A percentile compares a stretch with the other conserved stretches of the same genome.
Evolutionary conservation across 129 eudicot species (phyloP).

Genomic region (Escallonia herrerae): DNA sequence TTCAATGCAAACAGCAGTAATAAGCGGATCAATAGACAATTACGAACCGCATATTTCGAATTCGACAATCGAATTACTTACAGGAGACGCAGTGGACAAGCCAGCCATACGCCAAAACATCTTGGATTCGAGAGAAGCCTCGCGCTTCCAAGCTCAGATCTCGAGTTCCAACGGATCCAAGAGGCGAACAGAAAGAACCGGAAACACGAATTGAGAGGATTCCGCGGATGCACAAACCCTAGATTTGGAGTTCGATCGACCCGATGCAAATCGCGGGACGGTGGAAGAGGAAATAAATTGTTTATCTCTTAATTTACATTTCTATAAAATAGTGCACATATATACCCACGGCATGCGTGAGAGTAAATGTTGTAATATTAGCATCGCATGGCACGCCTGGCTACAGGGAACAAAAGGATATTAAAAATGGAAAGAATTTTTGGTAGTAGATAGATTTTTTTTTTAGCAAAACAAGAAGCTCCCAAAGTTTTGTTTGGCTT

Average conservation of each 20-base stretch:
- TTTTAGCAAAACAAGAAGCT: too few species aligned
- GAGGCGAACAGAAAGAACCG: background rate
- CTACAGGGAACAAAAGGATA: too few species aligned
- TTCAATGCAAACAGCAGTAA: too few species aligned
- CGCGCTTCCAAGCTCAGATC: background rate
- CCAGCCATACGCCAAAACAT: constrained; percentile 1
- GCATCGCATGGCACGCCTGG: too few species aligned
- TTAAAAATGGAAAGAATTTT: too few species aligned
- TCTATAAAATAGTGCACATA: too few species aligned
- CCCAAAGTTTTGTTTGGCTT: too few species aligned
- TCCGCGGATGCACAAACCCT: background rate
- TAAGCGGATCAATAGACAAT: background rate
- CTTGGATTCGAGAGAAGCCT: background rate
- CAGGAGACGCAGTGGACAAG: background rate
- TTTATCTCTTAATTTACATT: too few species aligned
- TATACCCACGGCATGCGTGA: too few species aligned
- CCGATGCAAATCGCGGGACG: background rate
- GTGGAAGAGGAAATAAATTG: background rate
- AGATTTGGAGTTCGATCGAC: background rate
- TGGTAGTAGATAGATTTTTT: too few species aligned
- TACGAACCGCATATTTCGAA: background rate
- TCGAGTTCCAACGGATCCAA: background rate
- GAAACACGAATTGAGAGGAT: too few species aligned
- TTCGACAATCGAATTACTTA: background rate
- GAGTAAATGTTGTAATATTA: too few species aligned